Evolutionary conservation across 108 stramenopile species (phyloP), one percentile per base, ranked within the genome.

Genomic region (Skeletonema potamos): DNA sequence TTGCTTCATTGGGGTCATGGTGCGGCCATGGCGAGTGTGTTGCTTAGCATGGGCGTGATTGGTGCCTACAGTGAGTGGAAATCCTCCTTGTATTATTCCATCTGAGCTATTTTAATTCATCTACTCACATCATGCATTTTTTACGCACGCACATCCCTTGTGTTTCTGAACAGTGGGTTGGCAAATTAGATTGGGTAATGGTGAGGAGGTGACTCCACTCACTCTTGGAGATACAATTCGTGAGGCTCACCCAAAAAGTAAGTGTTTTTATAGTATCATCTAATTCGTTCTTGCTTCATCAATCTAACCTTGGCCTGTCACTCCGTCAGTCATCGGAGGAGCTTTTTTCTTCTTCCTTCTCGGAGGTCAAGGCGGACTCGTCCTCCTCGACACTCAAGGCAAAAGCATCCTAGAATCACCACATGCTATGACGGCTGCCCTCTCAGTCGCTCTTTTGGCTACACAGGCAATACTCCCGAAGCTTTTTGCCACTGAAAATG

Each of bases 361-460:
- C 24, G 84, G 84, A 39, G 84, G 84, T 27, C 84, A 85, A 43
- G 84, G 84, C 27, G 84, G 84, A 22, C 77, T 85, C 18, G 81
- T 85, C 0, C 65, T 85, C 12, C 59, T 73, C 15, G 77, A 78
- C 27, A 55, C 72, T 4, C 84, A 85, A 51, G 81, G 81, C 10
- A 33, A 70, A 29, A 27, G 56, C 44, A 79, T 85, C 32, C 67
- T 85, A 51, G 72, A 79, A 26, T 67, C 64, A 18, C 71, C 84
- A 3, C 84, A 85, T 60, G 84, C 84, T 20, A 27, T 82, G n/a
- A 77, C 84, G 3, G 84, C 81, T 20, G 20, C 66, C 20, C 34
- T 66, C 1, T 39, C 43, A 20, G 61, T 84, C 3, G 68, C 51
- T n/a, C 55, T 74, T 20, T 27, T 84, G 54, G 46, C 70, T 44